Conservation (phyloP, 2,329 filamentous ascomycete species). For the Neoscytalidium dimidiatum region DNA sequence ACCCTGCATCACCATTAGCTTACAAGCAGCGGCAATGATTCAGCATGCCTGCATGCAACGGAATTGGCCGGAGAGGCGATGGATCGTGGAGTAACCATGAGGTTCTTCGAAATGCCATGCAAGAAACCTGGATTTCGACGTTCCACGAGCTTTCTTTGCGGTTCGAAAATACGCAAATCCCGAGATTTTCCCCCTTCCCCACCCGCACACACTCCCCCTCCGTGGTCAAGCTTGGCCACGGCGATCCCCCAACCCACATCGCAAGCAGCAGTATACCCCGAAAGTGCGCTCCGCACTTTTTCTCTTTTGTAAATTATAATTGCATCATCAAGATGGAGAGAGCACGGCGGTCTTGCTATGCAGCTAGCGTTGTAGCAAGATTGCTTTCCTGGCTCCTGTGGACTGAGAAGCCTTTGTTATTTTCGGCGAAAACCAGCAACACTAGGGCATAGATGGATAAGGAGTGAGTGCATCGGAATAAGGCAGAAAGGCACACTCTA, state of each 20-base stretch:
- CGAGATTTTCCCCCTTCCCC: background rate
- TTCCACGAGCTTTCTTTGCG: background rate
- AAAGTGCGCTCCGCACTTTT: background rate
- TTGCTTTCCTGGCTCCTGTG: background rate
- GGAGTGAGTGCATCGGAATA: background rate
- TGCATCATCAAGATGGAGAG: conserved; percentile 7
- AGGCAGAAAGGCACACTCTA: background rate
- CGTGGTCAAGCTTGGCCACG: background rate
- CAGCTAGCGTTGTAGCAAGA: background rate
- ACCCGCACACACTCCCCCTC: background rate
- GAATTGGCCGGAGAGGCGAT: background rate
- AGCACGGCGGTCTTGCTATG: background rate
- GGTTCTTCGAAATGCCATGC: background rate
- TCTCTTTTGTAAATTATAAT: conserved; percentile 11
- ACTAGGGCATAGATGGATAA: background rate
- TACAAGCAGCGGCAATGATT: conserved; percentile 14
- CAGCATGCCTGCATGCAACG: background rate
- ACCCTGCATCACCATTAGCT: background rate
- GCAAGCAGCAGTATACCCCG: conserved; percentile 11
- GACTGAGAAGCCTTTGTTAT: background rate
- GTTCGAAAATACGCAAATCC: background rate
- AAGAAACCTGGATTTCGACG: background rate
- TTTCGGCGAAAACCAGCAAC: background rate
- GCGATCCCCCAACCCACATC: background rate
- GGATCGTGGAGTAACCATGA: background rate